Evolutionary conservation across 352 stramenopile species (phyloP), one percentile per base, ranked within the genome.

Genomic region (Phytopythium sindhum): DNA sequence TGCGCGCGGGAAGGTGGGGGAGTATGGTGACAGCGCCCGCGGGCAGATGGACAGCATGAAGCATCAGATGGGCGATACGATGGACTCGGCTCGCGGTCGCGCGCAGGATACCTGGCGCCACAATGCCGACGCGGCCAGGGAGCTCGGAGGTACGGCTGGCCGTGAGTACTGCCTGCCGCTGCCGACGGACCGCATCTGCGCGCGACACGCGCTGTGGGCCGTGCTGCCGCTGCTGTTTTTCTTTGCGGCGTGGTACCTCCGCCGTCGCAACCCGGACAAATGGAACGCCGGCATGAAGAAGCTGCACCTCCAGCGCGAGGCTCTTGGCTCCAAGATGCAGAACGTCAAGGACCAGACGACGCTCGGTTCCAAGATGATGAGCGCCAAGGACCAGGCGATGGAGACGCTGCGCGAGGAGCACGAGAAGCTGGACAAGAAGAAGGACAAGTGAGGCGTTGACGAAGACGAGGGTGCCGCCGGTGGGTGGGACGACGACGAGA

Each of bases 231-330:
- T 90, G 21, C 39, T 89, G 21, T 23, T 73, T 0, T 8, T 80
- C 12, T 28, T 88, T 1, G 26, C 80, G 26, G 26, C 78, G 28
- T 65, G 73, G 35, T 60, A 86, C 57, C 48, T 86, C 28, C 84
- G 81, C 50, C 81, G 81, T 28, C 81, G 74, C 28, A 87, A 90
- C 66, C 81, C 84, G 33, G 84, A 90, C 55, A 79, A 82, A 55
- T 92, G 81, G 81, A 78, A 80, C 2, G 75, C 75, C 0, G 65
- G 73, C 42, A 75, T 89, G 67, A 72, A 84, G 57, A 81, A 74
- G 58, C 68, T 91, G 23, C 68, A 74, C 44, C 61, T 64, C 37
- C 78, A 86, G 54, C 72, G 78, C 31, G 68, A 73, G 39, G 72
- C 71, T 29, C 45, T 92, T 53, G 72, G 74, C 50, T 73, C 69